A percentile compares a stretch with the other conserved stretches of the same genome.
phyloP scores from a whole-genome alignment of 2,329 filamentous ascomycete species.

The Clarireedia hainanense region DNA sequence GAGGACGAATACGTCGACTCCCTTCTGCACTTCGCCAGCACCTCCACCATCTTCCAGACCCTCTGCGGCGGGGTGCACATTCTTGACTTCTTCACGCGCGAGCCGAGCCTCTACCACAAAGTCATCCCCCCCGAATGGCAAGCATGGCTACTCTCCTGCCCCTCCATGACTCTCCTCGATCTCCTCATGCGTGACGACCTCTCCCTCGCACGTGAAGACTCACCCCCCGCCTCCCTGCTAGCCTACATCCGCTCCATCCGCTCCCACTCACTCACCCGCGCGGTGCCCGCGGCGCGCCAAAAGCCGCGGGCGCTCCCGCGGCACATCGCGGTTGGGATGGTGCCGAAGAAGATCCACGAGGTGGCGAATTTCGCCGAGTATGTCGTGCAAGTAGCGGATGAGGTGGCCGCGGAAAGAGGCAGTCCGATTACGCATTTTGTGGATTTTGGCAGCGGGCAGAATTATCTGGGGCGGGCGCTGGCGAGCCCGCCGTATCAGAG shows the following conservation, averaged over 20 bases:
- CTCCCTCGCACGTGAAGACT: slow-evolving; percentile 24
- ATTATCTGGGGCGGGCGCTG: slow-evolving; percentile 84
- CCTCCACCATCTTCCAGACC: slow-evolving; percentile 70
- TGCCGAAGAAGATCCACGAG: slow-evolving; percentile 90
- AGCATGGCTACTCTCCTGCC: slow-evolving; percentile 61
- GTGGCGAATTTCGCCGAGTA: slow-evolving; percentile 86
- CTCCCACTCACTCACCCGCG: slow-evolving; percentile 56
- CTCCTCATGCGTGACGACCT: slow-evolving; percentile 75
- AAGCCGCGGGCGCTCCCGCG: slow-evolving; percentile 50
- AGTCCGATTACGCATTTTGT: slow-evolving; percentile 74
- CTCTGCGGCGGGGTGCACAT: slow-evolving; percentile 98
- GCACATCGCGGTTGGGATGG: slow-evolving; percentile 83
- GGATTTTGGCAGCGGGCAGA: slow-evolving; percentile 94
- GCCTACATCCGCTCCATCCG: slow-evolving; percentile 67
- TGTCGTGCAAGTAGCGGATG: slow-evolving; percentile 52
- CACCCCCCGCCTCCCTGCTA: slow-evolving; percentile 44
- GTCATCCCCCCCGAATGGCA: slow-evolving; percentile 78
- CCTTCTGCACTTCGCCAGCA: slow-evolving; percentile 67
- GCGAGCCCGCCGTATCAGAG: slow-evolving; percentile 80
- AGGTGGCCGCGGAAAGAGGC: slow-evolving; percentile 50
- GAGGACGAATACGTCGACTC: slow-evolving; percentile 72
- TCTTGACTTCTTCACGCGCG: slow-evolving; percentile 85
- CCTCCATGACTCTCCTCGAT: slow-evolving; percentile 70
- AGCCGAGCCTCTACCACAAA: slow-evolving; percentile 72
- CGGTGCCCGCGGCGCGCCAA: slow-evolving; percentile 31